Evolutionary conservation across 73 alveolate species (phyloP).

Genomic region (Effrenium voratum): DNA sequence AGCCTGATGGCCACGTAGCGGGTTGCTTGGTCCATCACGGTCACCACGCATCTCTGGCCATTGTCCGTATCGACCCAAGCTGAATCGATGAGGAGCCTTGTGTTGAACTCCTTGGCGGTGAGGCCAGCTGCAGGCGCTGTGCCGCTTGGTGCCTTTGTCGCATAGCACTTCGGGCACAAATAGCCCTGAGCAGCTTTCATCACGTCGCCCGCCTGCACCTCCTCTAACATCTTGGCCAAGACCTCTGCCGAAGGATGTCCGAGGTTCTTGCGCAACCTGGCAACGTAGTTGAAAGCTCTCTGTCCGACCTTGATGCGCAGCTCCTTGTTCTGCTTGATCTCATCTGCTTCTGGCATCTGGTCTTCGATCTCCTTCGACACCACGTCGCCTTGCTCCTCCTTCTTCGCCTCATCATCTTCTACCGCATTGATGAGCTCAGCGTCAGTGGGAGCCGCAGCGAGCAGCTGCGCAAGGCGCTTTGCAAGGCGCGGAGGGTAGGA

Average conservation of each 20-base stretch:
- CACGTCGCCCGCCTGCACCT: slow-evolving; percentile 6
- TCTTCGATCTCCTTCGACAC: not conserved
- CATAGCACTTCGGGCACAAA: slow-evolving; percentile 1
- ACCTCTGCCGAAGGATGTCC: not conserved
- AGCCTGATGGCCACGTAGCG: not conserved
- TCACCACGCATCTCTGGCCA: not conserved
- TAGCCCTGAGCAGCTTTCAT: not conserved
- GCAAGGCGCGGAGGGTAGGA: not conserved
- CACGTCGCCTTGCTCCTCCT: not conserved
- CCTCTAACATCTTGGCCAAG: not conserved
- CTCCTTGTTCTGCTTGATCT: not conserved
- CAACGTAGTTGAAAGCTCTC: not conserved
- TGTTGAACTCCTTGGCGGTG: not conserved
- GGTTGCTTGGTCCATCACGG: slow-evolving; percentile 34
- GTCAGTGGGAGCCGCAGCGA: not conserved
- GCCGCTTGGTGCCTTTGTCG: not conserved
- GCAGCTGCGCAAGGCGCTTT: not conserved
- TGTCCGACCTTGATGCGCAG: not conserved
- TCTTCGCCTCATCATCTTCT: not conserved
- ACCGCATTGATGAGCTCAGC: not conserved
- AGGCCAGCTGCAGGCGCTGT: not conserved
- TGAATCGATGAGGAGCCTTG: not conserved
- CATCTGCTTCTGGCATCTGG: not conserved
- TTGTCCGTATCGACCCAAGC: not conserved
- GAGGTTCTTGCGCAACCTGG: slow-evolving; percentile 24